Evolutionary conservation across 2,329 filamentous ascomycete species (phyloP), one percentile per base, ranked within the genome.

Genomic region (Alternaria sp.): DNA sequence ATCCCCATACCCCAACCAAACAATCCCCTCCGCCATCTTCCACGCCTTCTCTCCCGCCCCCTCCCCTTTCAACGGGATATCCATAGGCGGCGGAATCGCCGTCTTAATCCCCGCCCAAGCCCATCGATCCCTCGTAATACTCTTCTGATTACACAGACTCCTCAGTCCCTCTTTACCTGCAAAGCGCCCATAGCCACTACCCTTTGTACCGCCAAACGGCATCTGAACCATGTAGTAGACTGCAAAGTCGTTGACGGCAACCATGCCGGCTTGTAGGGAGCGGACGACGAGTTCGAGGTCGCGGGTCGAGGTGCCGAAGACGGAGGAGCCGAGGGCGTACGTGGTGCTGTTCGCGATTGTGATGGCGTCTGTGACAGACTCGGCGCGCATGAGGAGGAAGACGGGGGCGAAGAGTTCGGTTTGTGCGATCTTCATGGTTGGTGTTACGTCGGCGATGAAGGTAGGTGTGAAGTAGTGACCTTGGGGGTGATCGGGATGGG

Each of bases 401-500:
- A 99, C 86, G 0, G 96, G 96, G 0, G 92, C 95, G 80, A 99
- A 99, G 73, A 96, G 93, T 81, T 99, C 96, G 69, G 92, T 90
- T 70, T 92, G 90, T 0, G 96, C 93, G 73, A 99, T 94, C 13
- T 83, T 84, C 96, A 99, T 99, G 52, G 86, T 83, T 0, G 90
- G 86, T 0, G 91, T 96, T 6, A 99, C 95, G 79, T 97, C 91
- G n/a, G 89, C 92, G 47, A 99, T 87, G 21, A 99, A 86, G 0
- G 96, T 99, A 0, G 96, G 96, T 19, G 87, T 81, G 84, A 99
- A 99, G 85, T 97, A 99, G 82, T 97, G 93, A 21, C 93, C 96
- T 19, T 86, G 83, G 0, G 91, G 90, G 77, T 94, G 86, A 3
- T 88, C 83, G 0, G 93, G 91, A 80, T 98, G 93, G 5, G 76